Evolutionary conservation across 441 rosid species (phyloP).

Genomic region (Arabidopsis lyrata): DNA sequence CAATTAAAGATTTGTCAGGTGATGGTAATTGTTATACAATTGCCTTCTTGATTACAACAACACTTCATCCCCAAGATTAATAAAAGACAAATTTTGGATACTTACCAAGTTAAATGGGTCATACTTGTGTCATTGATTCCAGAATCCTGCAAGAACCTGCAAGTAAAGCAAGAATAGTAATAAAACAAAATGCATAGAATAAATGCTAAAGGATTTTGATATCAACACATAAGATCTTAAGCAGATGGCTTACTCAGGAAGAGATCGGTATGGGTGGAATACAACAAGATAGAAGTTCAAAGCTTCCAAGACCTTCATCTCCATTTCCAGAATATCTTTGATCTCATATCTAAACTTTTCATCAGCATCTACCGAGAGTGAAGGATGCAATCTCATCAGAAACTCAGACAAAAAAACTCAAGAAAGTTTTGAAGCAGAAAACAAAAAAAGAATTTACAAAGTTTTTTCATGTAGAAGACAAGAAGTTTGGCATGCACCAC

Average conservation of each 20-base stretch:
- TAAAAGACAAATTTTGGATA: conserved; percentile 11
- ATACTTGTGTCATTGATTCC: conserved; percentile 69
- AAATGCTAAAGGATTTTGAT: neutral
- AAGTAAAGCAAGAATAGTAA: conserved; percentile 31
- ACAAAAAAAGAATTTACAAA: conserved; percentile 57
- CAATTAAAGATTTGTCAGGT: too few species aligned
- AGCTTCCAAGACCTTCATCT: conserved; percentile 97
- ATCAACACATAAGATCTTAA: conserved; percentile 1
- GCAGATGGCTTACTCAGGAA: conserved; percentile 67
- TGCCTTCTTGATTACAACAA: too few species aligned
- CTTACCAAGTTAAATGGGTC: conserved; percentile 88
- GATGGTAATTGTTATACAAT: too few species aligned
- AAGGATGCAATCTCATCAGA: conserved; percentile 6
- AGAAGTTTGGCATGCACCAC: conserved; percentile 85
- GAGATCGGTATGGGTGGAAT: conserved; percentile 90
- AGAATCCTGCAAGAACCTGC: conserved; percentile 87
- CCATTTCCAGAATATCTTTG: conserved; percentile 97
- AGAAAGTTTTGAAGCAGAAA: conserved; percentile 20
- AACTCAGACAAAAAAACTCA: conserved; percentile 21
- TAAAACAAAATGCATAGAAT: too few species aligned
- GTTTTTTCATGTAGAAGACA: conserved; percentile 69
- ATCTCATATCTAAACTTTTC: conserved; percentile 82
- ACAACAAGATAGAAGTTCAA: conserved; percentile 91
- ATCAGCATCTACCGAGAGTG: conserved; percentile 69
- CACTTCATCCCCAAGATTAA: neutral